A percentile compares a stretch with the other conserved stretches of the same genome.
phyloP scores from a whole-genome alignment of 1,139 yeast genomes.

The Candida sanyaensis region DNA sequence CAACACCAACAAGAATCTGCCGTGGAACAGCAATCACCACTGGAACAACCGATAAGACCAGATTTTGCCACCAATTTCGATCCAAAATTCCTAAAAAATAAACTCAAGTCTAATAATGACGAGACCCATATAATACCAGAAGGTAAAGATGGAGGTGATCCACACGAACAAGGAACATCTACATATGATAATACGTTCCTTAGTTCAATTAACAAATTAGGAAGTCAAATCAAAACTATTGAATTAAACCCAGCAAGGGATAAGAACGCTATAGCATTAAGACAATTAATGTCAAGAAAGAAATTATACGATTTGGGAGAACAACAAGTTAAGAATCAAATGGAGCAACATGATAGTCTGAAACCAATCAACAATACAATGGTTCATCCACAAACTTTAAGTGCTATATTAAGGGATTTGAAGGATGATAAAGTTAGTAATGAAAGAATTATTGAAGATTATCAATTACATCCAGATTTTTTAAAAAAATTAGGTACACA shows the following conservation, averaged over 20 bases:
- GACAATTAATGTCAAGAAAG: slow-evolving; percentile 36
- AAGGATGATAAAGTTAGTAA: slow-evolving; percentile 27
- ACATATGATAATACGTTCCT: slow-evolving; percentile 28
- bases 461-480: slow-evolving; percentile 30
- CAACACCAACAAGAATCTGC: slow-evolving; percentile 9
- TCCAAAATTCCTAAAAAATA: slow-evolving; percentile 21
- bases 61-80: slow-evolving; percentile 19
- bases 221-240: slow-evolving; percentile 38
- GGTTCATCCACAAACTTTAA: slow-evolving; percentile 41
- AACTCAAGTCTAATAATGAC: slow-evolving; percentile 15
- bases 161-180: slow-evolving; percentile 30
- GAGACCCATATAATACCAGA: slow-evolving; percentile 21
- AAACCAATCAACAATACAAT: slow-evolving; percentile 23
- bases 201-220: slow-evolving; percentile 34
- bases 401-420: slow-evolving; percentile 37
- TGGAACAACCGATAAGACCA: slow-evolving; percentile 3
- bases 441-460: slow-evolving; percentile 30
- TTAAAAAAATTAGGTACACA: slow-evolving; percentile 28
- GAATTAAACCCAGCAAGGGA: slow-evolving; percentile 18
- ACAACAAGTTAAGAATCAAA: slow-evolving; percentile 11
- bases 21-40: not conserved
- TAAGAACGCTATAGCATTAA: slow-evolving; percentile 28
- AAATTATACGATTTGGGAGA: slow-evolving; percentile 32
- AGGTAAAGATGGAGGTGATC: slow-evolving; percentile 49
- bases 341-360: not conserved